Percentiles rank a stretch among this genome's conserved stretches.
These are phyloP conservation scores for Cytidiella melzeri DNA, from an alignment of 768 basidiomycete genomes.

Conservation along the genomic window DNA sequence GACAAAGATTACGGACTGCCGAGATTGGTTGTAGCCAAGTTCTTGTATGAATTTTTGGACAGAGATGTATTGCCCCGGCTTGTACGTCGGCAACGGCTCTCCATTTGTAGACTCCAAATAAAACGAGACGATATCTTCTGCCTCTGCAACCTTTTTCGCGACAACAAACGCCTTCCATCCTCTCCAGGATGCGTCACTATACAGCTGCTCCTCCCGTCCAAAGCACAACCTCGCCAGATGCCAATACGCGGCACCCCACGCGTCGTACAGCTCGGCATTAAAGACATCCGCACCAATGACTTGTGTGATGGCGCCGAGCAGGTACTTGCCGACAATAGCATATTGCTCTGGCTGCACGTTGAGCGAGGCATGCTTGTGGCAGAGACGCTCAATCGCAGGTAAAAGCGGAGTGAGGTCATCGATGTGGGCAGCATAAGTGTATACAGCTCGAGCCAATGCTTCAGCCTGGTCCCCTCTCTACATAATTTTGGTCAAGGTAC, in stretches of 20 bases:
- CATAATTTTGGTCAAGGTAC: too few species aligned
- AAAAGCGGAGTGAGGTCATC: constrained; percentile 19
- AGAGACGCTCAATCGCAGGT: constrained; percentile 20
- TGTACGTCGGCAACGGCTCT: constrained; percentile 11
- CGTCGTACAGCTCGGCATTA: constrained; percentile 16
- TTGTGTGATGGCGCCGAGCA: constrained; percentile 16
- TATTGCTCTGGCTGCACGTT: constrained; percentile 20
- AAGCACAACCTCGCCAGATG: constrained; percentile 20
- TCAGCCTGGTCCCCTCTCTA: constrained; percentile 18
- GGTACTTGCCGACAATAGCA: constrained; percentile 18
- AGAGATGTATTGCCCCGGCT: constrained; percentile 21
- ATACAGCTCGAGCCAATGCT: constrained; percentile 17
- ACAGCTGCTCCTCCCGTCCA: constrained; percentile 18
- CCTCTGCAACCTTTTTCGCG: constrained; percentile 15
- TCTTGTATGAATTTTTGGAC: constrained; percentile 17
- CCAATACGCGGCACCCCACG: constrained; percentile 22
- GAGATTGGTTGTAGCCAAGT: constrained; percentile 15
- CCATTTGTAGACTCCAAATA: constrained; percentile 19
- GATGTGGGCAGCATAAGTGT: constrained; percentile 18
- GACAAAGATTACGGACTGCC: constrained; percentile 13
- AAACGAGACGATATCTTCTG: constrained; percentile 20
- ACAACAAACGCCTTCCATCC: constrained; percentile 20
- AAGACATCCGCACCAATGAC: constrained; percentile 18
- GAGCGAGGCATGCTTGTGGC: constrained; percentile 21
- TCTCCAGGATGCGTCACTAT: constrained; percentile 15